Evolutionary conservation across 305 asterid genomes (phyloP).

Genomic region (Rubia tinctorum): DNA sequence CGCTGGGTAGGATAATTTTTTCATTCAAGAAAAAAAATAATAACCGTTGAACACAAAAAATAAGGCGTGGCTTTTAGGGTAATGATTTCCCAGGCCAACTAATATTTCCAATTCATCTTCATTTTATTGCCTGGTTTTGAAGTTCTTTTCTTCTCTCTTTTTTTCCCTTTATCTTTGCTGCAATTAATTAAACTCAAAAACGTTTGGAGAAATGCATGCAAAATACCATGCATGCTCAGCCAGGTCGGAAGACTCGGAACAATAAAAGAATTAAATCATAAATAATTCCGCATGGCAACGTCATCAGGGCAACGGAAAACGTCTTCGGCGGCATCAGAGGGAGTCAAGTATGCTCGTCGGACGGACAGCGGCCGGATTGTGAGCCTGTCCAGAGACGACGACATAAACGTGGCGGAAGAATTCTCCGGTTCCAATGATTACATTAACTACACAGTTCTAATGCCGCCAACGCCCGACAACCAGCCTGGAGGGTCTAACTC

Average conservation of each 20-base stretch:
- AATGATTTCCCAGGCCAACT: slow-evolving; percentile 9
- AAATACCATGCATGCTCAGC: neutral
- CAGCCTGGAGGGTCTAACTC: slow-evolving; percentile 50
- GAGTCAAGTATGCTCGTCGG: slow-evolving; percentile 68
- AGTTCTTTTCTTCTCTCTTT: neutral
- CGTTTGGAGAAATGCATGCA: neutral
- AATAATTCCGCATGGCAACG: slow-evolving; percentile 19
- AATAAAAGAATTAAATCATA: neutral
- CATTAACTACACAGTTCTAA: slow-evolving; percentile 73
- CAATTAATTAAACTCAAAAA: slow-evolving; percentile 3
- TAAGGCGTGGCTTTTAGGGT: neutral
- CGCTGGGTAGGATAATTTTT: neutral
- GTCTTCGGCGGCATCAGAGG: slow-evolving; percentile 23
- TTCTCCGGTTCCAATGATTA: slow-evolving; percentile 44
- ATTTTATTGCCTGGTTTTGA: slow-evolving; percentile 12
- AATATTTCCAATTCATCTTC: neutral
- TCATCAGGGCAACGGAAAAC: slow-evolving; percentile 34
- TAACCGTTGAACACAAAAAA: neutral
- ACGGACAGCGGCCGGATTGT: slow-evolving; percentile 72
- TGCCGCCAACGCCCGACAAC: slow-evolving; percentile 97
- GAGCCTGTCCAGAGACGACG: slow-evolving; percentile 70
- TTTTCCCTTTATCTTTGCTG: neutral
- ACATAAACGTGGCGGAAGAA: slow-evolving; percentile 49
- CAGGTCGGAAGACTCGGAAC: neutral
- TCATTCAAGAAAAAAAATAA: neutral